A percentile compares a stretch with the other conserved stretches of the same genome.
These are phyloP conservation scores for Dysphania ambrosioides DNA, from an alignment of 148 eudicot species.

Conservation along the genomic window DNA sequence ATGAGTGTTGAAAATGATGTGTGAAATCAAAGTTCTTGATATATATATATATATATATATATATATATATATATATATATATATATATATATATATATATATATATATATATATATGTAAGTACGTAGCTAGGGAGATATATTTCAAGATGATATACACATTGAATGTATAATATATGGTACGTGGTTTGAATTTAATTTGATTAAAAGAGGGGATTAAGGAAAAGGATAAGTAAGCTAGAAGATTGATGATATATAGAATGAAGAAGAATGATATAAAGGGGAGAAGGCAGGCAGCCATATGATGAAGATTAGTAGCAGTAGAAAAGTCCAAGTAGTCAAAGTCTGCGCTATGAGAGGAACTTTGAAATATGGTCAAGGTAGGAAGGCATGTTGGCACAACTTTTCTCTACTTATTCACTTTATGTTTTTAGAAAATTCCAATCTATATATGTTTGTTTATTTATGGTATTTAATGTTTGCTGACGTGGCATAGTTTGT, in stretches of 20 bases:
- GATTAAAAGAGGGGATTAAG: not conserved
- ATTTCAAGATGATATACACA: not conserved
- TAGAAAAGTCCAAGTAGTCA: slow-evolving; percentile 27
- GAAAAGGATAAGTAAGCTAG: too few species aligned
- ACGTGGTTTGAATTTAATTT: not conserved
- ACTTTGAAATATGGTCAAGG: slow-evolving; percentile 27
- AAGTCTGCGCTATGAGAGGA: slow-evolving; percentile 15
- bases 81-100: too few species aligned
- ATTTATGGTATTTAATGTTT: not conserved
- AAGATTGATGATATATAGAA: too few species aligned
- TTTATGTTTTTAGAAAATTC: not conserved
- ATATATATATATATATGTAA: too few species aligned
- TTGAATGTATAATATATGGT: too few species aligned
- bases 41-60: too few species aligned
- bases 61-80: too few species aligned
- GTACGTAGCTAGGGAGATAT: too few species aligned
- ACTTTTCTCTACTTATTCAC: not conserved
- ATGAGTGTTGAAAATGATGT: too few species aligned
- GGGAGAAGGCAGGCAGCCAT: not conserved
- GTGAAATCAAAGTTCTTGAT: too few species aligned
- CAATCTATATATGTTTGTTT: too few species aligned
- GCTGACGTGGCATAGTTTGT: not conserved
- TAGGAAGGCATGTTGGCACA: slow-evolving; percentile 22
- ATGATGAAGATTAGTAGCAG: not conserved
- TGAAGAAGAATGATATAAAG: too few species aligned